Base-by-base conservation (phyloP, 2,329 filamentous ascomycete species). In the Aaosphaeria arxii region DNA sequence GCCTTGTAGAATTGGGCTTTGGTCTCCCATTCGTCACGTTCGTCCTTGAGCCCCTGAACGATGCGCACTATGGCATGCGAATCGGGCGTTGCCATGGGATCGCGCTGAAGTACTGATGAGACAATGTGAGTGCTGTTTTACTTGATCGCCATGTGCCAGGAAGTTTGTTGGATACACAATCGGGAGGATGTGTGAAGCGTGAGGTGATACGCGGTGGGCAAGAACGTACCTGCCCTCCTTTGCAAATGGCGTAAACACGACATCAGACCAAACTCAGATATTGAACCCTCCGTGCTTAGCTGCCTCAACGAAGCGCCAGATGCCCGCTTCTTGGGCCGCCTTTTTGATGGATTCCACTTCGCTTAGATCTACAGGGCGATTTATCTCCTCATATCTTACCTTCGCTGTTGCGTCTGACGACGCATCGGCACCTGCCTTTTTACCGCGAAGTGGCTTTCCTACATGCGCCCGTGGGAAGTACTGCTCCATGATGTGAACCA, bases 401-500 rank as follows among this genome's bases (percentile, higher is more conserved):
- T 80, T 71, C 3, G 75, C 71, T 4, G 67, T 63, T 2, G 58
- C 58, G 9, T 65, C 53, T 7, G 54, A 50, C 7, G 52, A 52
- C n/a, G 33, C 33, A 36, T 36, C 33, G 9, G 3, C n/a, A n/a
- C 33, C n/a, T 9, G 7, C 9, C 49, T 59, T 48, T 75, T 72
- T 57, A 73, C 56, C 49, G 17, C 64, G 59, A 17, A 55, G 82
- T 46, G 76, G 73, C 72, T 90, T 92, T 4, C 89, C 89, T 1
- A 95, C 89, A 66, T 95, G 84, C 0, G 88, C 89, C 54, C 87
- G 82, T 0, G 89, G 89, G 53, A 84, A 84, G 62, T 94, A 94
- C 70, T 95, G 89, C 70, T 95, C 89, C 89, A 94, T 94, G 55
- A 95, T 85, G 64, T 95, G 86, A 50, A 94, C 81, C 69, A 91